Evolutionary conservation across 768 basidiomycete species (phyloP), one percentile per base, ranked within the genome.

Genomic region (Pleurotus salmoneostramineus): DNA sequence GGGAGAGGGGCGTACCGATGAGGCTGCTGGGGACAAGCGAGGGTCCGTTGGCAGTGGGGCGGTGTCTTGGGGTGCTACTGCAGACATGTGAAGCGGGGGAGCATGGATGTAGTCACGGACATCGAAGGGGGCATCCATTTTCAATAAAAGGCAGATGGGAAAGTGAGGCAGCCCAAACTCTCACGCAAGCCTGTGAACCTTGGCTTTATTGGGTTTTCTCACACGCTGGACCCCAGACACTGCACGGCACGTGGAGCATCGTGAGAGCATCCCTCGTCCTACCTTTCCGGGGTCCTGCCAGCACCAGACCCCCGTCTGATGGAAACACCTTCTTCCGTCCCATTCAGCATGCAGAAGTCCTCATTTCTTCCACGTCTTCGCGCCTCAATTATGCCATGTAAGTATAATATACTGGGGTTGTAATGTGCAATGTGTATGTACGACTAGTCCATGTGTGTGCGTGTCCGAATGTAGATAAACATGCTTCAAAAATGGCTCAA

Each of bases 391-490:
- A 27, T 27, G 21, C 21, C 21, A 27, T 27, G 21, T 27, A 27
- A 27, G 21, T 27, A 27, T 27, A 27, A 27, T 27, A 27, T 27
- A 27, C 21, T 27, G 21, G 21, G 1, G 21, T 3, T 27, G 21
- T 27, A 27, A 27, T 27, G 21, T 27, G 21, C 21, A 27, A 45
- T 11, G 44, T n/a, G 44, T 6, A 32, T 34, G 44, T 27, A 65
- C 69, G 61, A 70, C 73, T 67, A 27, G 69, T 74, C 14, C 72
- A 65, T 37, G 64, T 71, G 42, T 58, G 40, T 42, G 21, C 36
- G 21, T 27, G 21, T 27, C 21, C 21, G 21, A 27, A 27, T 27
- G 21, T 27, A 27, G 40, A 17, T 31, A n/a, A 42, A 43, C 12
- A 43, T 55, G 52, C 21, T 27, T 27, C 21, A 27, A 27, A 3